Evolutionary conservation across 2,329 filamentous ascomycete species (phyloP).

Genomic region (Cercospora berteroae): DNA sequence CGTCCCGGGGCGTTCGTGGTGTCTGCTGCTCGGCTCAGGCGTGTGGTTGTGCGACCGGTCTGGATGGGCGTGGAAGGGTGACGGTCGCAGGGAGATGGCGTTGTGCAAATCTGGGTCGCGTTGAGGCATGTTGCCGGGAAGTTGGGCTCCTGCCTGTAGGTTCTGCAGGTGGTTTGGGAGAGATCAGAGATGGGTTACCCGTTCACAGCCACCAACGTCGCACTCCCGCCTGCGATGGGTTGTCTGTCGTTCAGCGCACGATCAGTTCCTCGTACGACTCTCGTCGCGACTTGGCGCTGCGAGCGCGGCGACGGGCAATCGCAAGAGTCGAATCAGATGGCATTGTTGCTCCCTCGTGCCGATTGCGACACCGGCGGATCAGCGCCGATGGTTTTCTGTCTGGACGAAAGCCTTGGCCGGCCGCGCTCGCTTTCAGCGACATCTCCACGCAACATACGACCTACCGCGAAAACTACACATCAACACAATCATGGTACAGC

Average conservation of each 20-base stretch:
- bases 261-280: background rate
- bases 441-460: background rate
- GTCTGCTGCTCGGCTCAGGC: conserved; percentile 29
- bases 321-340: background rate
- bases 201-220: background rate
- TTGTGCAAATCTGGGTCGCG: conserved; percentile 48
- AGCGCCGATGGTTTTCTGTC: background rate
- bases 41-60: conserved; percentile 29
- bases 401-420: background rate
- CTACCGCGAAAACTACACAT: background rate
- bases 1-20: conserved; percentile 24
- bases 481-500: conserved; percentile 2
- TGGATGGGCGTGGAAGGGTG: conserved; percentile 43
- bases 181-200: background rate
- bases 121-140: conserved; percentile 18
- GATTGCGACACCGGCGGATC: background rate
- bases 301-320: background rate
- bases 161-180: background rate
- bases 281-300: background rate
- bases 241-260: background rate
- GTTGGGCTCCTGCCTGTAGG: background rate
- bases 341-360: background rate
- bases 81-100: conserved; percentile 50
- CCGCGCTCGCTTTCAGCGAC: background rate
- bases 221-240: background rate